Evolutionary conservation across 257 asterid species (phyloP), one percentile per base, ranked within the genome.

Genomic region (Catharanthus roseus): DNA sequence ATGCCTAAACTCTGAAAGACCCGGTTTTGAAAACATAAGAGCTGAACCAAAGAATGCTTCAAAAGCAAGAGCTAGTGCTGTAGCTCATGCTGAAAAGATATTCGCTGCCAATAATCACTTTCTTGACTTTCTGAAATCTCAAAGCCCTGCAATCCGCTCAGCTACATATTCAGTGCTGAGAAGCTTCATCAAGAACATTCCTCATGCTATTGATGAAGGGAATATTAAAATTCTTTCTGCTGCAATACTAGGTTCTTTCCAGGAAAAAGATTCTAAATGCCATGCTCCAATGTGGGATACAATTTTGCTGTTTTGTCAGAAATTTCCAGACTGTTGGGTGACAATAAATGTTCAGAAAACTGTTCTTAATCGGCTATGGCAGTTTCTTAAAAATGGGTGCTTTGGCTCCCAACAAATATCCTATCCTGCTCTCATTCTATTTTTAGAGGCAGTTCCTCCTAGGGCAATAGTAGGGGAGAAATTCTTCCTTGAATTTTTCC

Each of bases 401-500:
- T 91, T 85, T 87, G 99, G 99, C 83, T 95, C 99, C 75, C 96
- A 89, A 77, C 90, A 87, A 87, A 87, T 87, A 79, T 95, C 99
- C 34, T 95, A 95, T 82, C 97, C 99, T 21, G 88, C 90, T 63
- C 78, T 95, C 67, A 79, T 91, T 78, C 79, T 85, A 66, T 87
- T 95, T 82, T 82, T 95, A 73, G 96, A 91, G 79, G 80, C 76
- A 80, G 79, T 89, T 38, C 99, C 99, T 67, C 78, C 90, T 56
- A 80, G 77, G 77, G 79, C 88, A 72, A 70, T 89, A 70, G 75
- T 71, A 21, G 90, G 93, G 77, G 87, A 87, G 70, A 91, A 84
- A 60, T 89, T 95, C 77, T 83, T 95, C 77, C 84, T 86, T 65
- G 96, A 86, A 28, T 87, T 95, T 79, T 91, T 91, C 74, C 87